phyloP scores from a whole-genome alignment of 305 asterid genomes.

The Plantago rigida region DNA sequence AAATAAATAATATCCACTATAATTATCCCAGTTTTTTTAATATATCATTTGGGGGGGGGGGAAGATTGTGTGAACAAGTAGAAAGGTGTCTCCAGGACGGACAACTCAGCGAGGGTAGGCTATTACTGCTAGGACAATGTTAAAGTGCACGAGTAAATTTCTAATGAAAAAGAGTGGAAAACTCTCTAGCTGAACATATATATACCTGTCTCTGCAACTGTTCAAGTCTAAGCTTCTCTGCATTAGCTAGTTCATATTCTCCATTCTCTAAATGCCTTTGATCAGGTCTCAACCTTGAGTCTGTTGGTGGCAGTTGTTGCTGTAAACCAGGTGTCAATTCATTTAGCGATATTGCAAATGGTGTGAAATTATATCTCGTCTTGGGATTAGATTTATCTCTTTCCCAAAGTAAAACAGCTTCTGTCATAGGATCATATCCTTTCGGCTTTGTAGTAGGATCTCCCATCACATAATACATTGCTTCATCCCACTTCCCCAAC shows the following conservation, averaged over 20 bases:
- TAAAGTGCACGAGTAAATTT: too few relatives aligned
- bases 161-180: neutral
- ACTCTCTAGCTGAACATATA: neutral
- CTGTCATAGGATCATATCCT: slow-evolving; percentile 95
- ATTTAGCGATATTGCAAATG: slow-evolving; percentile 81
- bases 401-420: slow-evolving; percentile 88
- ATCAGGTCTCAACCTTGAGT: slow-evolving; percentile 90
- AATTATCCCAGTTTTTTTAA: too few relatives aligned
- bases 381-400: slow-evolving; percentile 62
- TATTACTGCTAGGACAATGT: too few relatives aligned
- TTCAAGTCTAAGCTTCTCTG: slow-evolving; percentile 95
- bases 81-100: too few relatives aligned
- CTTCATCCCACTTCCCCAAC: slow-evolving; percentile 96
- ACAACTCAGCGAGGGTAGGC: too few relatives aligned
- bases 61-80: too few relatives aligned
- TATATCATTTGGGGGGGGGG: too few relatives aligned
- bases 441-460: slow-evolving; percentile 81
- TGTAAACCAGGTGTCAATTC: slow-evolving; percentile 70
- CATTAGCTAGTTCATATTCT: slow-evolving; percentile 83
- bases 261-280: slow-evolving; percentile 93
- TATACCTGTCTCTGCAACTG: slow-evolving; percentile 93
- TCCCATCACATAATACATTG: slow-evolving; percentile 86
- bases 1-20: too few relatives aligned
- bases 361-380: slow-evolving; percentile 89
- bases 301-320: slow-evolving; percentile 82